Conservation (phyloP, 805 yeast species). For the Wickerhamiella azymoides region DNA sequence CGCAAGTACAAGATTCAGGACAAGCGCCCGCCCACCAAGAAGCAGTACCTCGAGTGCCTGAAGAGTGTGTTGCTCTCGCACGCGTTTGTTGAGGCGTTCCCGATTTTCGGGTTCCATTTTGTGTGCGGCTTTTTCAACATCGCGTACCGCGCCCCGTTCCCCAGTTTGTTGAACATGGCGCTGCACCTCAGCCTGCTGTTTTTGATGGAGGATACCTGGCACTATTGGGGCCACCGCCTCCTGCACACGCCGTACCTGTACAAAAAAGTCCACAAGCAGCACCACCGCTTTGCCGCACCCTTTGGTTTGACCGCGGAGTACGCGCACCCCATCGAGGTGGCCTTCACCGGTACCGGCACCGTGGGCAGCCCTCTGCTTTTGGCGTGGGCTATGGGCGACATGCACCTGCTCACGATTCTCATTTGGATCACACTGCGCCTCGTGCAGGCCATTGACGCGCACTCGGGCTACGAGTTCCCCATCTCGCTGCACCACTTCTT, state of each 20-base stretch:
- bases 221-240: slow-evolving; percentile 86
- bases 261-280: slow-evolving; percentile 91
- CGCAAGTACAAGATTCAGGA: slow-evolving; percentile 81
- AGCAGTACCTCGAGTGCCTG: slow-evolving; percentile 88
- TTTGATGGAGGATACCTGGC: slow-evolving; percentile 88
- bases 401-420: slow-evolving; percentile 83
- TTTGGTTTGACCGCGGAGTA: slow-evolving; percentile 95
- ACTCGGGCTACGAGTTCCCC: slow-evolving; percentile 97
- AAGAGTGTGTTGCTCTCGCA: slow-evolving; percentile 75
- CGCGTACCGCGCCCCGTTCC: slow-evolving; percentile 72
- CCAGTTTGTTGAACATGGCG: slow-evolving; percentile 42
- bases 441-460: slow-evolving; percentile 94
- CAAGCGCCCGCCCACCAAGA: slow-evolving; percentile 58
- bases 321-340: slow-evolving; percentile 91
- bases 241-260: slow-evolving; percentile 76
- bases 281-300: slow-evolving; percentile 96
- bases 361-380: slow-evolving; percentile 87
- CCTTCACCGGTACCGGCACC: slow-evolving; percentile 85
- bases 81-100: slow-evolving; percentile 84
- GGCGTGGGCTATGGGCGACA: slow-evolving; percentile 57
- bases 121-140: slow-evolving; percentile 73
- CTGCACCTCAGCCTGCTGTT: slow-evolving; percentile 66
- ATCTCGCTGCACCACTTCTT: slow-evolving; percentile 84
- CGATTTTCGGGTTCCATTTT: slow-evolving; percentile 96
- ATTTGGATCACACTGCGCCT: slow-evolving; percentile 78